Evolutionary conservation across 768 basidiomycete genomes (phyloP).

Genomic region (Calocera viscosa): DNA sequence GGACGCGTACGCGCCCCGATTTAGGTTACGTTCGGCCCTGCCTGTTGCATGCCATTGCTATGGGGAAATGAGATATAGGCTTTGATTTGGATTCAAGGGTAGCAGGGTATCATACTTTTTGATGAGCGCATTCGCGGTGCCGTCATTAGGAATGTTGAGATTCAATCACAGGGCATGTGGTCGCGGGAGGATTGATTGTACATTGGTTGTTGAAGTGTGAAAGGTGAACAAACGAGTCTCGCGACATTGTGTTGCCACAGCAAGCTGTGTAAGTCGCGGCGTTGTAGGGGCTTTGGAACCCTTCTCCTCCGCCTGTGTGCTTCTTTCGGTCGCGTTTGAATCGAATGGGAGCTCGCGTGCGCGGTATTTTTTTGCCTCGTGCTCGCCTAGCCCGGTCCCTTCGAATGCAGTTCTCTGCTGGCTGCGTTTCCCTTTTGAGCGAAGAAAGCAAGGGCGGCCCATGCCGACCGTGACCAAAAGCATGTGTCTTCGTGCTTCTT

Average conservation of each 20-base stretch:
- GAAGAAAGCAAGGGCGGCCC: background rate
- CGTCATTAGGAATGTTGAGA: background rate
- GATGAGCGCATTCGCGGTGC: background rate
- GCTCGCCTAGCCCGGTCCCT: background rate
- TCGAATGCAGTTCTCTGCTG: too few species aligned
- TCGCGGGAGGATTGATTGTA: too few species aligned
- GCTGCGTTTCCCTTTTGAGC: background rate
- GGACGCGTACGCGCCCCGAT: background rate
- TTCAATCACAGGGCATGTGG: background rate
- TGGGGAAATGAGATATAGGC: slow-evolving; percentile 8
- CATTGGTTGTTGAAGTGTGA: too few species aligned
- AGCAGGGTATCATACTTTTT: background rate
- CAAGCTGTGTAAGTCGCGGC: background rate
- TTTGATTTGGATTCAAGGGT: slow-evolving; percentile 7
- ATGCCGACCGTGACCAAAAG: slow-evolving; percentile 8
- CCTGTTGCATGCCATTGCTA: background rate
- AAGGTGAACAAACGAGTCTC: slow-evolving; percentile 8
- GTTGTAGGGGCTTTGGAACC: background rate
- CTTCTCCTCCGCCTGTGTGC: background rate
- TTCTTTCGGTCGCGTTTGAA: slow-evolving; percentile 8
- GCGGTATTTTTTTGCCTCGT: slow-evolving; percentile 5
- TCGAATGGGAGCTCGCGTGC: slow-evolving; percentile 1
- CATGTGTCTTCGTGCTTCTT: background rate
- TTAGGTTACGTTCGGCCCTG: background rate
- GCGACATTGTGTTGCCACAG: background rate